Percentiles rank a stretch among this genome's conserved stretches.
Evolutionary conservation across 1,284 basidiomycete species (phyloP).

Genomic region (Cerioporus squamosus): DNA sequence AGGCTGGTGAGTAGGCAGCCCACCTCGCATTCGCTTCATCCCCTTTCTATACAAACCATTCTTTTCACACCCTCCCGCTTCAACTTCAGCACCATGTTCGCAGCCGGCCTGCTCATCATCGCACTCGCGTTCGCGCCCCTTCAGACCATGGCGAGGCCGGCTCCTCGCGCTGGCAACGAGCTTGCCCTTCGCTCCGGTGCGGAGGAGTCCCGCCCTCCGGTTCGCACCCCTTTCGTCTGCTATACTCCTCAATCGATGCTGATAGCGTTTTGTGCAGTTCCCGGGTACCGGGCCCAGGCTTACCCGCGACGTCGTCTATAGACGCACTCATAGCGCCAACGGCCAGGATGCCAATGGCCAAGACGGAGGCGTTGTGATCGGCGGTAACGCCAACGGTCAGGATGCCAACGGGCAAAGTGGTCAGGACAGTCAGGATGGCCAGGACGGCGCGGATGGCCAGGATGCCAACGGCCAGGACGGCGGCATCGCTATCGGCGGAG

Average conservation of each 20-base stretch:
- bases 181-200: not conserved
- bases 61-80: not conserved
- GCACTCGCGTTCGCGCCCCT: not conserved
- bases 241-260: too few relatives aligned
- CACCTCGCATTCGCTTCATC: too few relatives aligned
- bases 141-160: not conserved
- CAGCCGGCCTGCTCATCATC: conserved; percentile 13
- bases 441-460: not conserved
- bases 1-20: too few relatives aligned
- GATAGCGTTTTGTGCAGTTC: too few relatives aligned
- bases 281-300: too few relatives aligned
- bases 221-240: too few relatives aligned
- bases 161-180: not conserved
- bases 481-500: conserved; percentile 1
- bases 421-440: not conserved
- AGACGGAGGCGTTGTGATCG: too few relatives aligned
- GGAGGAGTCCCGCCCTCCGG: too few relatives aligned
- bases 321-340: not conserved
- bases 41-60: too few relatives aligned
- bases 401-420: not conserved
- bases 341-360: conserved; percentile 2
- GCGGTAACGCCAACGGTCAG: not conserved
- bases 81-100: conserved; percentile 5
- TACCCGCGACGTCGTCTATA: too few relatives aligned
- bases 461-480: conserved; percentile 1